Evolutionary conservation across 2,329 filamentous ascomycete genomes (phyloP).

Genomic region (Dactylellina haptotyla): DNA sequence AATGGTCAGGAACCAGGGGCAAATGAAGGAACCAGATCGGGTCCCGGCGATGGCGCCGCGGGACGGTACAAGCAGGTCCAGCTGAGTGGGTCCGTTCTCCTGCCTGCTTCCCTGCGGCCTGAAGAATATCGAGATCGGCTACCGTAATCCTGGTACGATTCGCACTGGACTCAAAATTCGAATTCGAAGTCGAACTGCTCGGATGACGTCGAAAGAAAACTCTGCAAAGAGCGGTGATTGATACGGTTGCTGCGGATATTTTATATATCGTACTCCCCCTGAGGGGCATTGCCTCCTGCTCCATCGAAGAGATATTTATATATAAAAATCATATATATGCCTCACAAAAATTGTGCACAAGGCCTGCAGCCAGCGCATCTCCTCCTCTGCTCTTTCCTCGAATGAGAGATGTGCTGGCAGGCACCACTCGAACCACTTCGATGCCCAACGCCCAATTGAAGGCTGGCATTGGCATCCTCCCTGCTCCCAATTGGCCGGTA

Average conservation of each 20-base stretch:
- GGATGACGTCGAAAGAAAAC: not conserved
- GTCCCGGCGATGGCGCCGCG: constrained; percentile 15
- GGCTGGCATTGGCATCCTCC: constrained; percentile 29
- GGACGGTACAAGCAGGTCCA: not conserved
- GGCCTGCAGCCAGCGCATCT: constrained; percentile 33
- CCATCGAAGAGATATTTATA: too few relatives aligned
- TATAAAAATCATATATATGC: constrained; percentile 11
- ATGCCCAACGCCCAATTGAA: constrained; percentile 32
- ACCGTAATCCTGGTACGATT: too few relatives aligned
- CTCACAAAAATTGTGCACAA: too few relatives aligned
- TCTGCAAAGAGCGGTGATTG: not conserved
- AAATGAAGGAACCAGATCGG: not conserved
- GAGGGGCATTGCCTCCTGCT: not conserved
- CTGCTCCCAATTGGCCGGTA: constrained; percentile 47
- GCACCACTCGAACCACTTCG: constrained; percentile 16
- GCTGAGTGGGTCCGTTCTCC: not conserved
- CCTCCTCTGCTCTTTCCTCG: constrained; percentile 20
- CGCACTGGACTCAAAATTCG: too few relatives aligned
- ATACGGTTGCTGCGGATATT: not conserved
- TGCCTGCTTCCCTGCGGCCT: not conserved
- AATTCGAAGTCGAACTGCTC: too few relatives aligned
- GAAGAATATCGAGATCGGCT: not conserved
- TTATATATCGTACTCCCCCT: not conserved
- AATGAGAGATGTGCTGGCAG: constrained; percentile 48
- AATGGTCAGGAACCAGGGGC: too few relatives aligned